A percentile compares a stretch with the other conserved stretches of the same genome.
Evolutionary conservation across 2,329 filamentous ascomycete genomes (phyloP).

Genomic region (Reticulascus tulasneorum): DNA sequence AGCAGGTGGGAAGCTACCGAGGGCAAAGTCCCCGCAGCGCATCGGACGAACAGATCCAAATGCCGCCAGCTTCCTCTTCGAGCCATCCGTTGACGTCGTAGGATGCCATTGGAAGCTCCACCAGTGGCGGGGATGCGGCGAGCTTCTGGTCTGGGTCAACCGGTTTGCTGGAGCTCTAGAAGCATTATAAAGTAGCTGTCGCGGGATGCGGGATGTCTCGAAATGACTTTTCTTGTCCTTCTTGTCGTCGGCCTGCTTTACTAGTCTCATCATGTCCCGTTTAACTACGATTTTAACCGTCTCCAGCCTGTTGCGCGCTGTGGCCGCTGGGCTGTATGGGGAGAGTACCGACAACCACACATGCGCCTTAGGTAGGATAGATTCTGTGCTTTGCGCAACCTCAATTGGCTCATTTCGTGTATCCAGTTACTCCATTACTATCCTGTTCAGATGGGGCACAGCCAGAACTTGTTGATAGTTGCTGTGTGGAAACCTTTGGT

Average conservation of each 20-base stretch:
- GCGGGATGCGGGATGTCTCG: too few relatives aligned
- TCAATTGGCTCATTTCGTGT: neutral
- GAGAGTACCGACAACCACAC: slow-evolving; percentile 53
- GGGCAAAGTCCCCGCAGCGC: slow-evolving; percentile 4
- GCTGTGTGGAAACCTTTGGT: slow-evolving; percentile 63
- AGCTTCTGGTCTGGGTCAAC: too few relatives aligned
- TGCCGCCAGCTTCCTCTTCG: slow-evolving; percentile 15
- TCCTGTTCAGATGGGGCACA: slow-evolving; percentile 46
- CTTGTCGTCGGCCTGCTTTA: too few relatives aligned
- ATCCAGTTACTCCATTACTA: slow-evolving; percentile 27
- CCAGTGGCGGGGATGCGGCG: too few relatives aligned
- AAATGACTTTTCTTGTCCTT: too few relatives aligned
- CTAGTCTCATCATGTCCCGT: too few relatives aligned
- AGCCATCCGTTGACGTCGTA: too few relatives aligned
- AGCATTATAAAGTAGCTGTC: too few relatives aligned
- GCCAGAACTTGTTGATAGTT: slow-evolving; percentile 49
- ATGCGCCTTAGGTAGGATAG: slow-evolving; percentile 42
- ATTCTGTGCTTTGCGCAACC: neutral
- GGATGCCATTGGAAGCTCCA: too few relatives aligned
- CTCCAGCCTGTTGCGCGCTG: slow-evolving; percentile 24
- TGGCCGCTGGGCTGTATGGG: slow-evolving; percentile 34
- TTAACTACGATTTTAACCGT: slow-evolving; percentile 16
- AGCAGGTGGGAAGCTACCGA: slow-evolving; percentile 18
- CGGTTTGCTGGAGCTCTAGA: too few relatives aligned
- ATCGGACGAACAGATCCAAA: slow-evolving; percentile 4